phyloP scores from a whole-genome alignment of 2,329 filamentous ascomycete genomes.

The Hymenoscyphus occultus region DNA sequence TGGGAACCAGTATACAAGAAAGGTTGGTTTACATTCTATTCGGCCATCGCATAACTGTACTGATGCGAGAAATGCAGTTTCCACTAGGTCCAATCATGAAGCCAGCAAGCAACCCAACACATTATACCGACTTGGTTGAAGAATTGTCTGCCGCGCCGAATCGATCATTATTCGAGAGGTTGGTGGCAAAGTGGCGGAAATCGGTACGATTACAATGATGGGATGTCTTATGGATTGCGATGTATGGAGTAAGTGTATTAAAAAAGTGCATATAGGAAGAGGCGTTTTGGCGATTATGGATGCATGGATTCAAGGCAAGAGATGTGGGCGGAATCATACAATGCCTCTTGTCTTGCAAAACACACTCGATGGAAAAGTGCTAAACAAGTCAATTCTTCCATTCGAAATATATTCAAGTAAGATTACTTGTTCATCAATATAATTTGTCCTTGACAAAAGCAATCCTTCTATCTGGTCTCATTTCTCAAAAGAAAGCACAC shows the following conservation, averaged over 20 bases:
- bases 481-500: too few relatives aligned
- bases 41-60: neutral
- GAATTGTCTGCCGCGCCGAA: constrained; percentile 63
- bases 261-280: neutral
- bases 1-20: constrained; percentile 56
- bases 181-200: constrained; percentile 55
- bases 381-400: too few relatives aligned
- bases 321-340: neutral
- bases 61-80: constrained; percentile 7
- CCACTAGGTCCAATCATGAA: constrained; percentile 41
- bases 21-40: constrained; percentile 40
- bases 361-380: too few relatives aligned
- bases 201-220: constrained; percentile 54
- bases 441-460: too few relatives aligned
- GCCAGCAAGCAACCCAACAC: constrained; percentile 61
- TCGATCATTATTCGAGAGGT: constrained; percentile 50
- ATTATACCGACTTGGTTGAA: constrained; percentile 58
- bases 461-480: too few relatives aligned
- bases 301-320: neutral
- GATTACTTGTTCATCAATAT: too few relatives aligned
- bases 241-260: neutral
- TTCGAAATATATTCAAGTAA: too few relatives aligned
- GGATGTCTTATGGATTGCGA: neutral
- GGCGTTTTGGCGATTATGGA: neutral
- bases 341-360: too few relatives aligned